phyloP scores from a whole-genome alignment of 164 flowering plant species.

The Stephania yunnanensis region DNA sequence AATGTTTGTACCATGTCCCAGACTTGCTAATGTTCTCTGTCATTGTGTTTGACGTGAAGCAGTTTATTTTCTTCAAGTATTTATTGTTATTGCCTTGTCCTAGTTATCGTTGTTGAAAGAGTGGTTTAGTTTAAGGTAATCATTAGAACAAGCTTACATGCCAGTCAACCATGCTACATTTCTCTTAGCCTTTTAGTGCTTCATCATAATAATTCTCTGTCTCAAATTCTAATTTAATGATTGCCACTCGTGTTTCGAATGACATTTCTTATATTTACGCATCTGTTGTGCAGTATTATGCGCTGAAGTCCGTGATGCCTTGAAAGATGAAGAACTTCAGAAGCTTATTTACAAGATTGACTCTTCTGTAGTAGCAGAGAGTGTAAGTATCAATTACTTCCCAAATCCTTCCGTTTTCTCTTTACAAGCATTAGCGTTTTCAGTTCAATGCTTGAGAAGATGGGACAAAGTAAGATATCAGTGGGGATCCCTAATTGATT shows the following conservation, averaged over 20 bases:
- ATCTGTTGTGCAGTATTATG: conserved; percentile 45
- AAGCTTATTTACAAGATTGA: conserved; percentile 53
- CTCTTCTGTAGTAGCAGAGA: conserved; percentile 43
- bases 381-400: conserved; percentile 27
- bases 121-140: not conserved
- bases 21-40: not conserved
- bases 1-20: not conserved
- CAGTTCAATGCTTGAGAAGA: not conserved
- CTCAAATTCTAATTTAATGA: not conserved
- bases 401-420: not conserved
- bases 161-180: no score
- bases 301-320: conserved; percentile 51
- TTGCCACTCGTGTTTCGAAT: not conserved
- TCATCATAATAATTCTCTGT: not conserved
- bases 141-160: not conserved
- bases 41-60: not conserved
- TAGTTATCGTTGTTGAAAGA: not conserved
- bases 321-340: conserved; percentile 60
- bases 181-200: not conserved
- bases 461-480: not conserved
- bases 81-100: not conserved
- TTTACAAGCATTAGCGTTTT: not conserved
- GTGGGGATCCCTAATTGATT: not conserved
- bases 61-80: not conserved
- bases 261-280: not conserved